Evolutionary conservation across 2,329 filamentous ascomycete species (phyloP), one percentile per base, ranked within the genome.

Genomic region (Fusarium buharicum): DNA sequence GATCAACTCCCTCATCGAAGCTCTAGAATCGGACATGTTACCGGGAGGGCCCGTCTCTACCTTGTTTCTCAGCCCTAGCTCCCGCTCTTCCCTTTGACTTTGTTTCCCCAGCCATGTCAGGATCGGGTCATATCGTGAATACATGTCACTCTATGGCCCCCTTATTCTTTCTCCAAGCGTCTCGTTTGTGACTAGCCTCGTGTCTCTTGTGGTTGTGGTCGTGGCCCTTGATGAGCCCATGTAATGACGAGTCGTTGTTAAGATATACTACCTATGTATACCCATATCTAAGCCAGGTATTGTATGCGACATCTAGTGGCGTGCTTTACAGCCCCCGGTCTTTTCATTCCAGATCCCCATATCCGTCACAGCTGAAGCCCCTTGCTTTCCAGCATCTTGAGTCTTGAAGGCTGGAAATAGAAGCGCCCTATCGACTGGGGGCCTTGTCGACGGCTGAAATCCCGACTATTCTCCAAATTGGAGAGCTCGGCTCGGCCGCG

Each of bases 101-200:
- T 65, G 55, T 62, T 45, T 40, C 49, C 53, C 52, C 56, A 62
- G 45, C 40, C 48, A 67, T 64, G 64, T 57, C 62, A 67, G 66
- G 60, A 70, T 70, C 67, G 55, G 67, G 70, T 63, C 65, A 70
- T 69, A 66, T 70, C 55, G 53, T 47, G 51, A 63, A 67, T 68
- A 68, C 65, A 59, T 70, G 64, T 68, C 65, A 67, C 50, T 50
- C 59, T 22, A 50, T 36, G 13, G 36, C 33, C 50, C 50, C 50
- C 58, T 55, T 41, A 37, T 9, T 43, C 34, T 40, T 57, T 57
- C 28, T 43, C 30, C 40, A 30, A 38, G 31, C 46, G 38, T 34
- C 55, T 54, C 48, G 40, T 59, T 41, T 53, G 55, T 54, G 33
- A 58, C 53, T 53, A 50, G 24, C 53, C 34, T 27, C 39, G 34